These are phyloP conservation scores for Colletotrichum sp. DNA, from an alignment of 2,329 filamentous ascomycete species.

Conservation along the genomic window DNA sequence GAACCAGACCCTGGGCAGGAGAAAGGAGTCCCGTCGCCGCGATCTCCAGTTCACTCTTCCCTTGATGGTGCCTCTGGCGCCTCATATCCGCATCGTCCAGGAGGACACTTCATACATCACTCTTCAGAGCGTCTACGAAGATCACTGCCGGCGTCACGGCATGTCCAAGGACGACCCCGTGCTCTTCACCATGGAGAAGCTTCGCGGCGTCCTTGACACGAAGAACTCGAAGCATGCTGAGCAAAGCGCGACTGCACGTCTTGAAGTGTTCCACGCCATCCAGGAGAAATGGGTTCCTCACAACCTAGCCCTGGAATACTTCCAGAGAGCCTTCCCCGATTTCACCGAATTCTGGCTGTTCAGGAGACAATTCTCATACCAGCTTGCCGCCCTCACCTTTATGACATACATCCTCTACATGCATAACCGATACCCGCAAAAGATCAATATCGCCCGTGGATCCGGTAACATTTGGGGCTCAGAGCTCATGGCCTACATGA, in stretches of 20 bases:
- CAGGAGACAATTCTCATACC: constrained; percentile 95
- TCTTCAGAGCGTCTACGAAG: constrained; percentile 93
- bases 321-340: constrained; percentile 84
- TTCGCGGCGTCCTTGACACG: constrained; percentile 75
- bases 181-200: constrained; percentile 93
- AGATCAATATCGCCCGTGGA: constrained; percentile 86
- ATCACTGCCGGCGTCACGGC: constrained; percentile 86
- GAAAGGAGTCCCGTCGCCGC: constrained; percentile 92
- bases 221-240: constrained; percentile 70
- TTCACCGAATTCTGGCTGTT: constrained; percentile 98
- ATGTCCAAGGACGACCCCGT: constrained; percentile 96
- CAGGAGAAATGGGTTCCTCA: constrained; percentile 92
- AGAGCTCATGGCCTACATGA: constrained; percentile 91
- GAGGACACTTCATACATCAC: constrained; percentile 95
- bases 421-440: constrained; percentile 93
- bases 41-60: constrained; percentile 97
- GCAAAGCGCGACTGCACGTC: constrained; percentile 72
- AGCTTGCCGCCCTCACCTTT: constrained; percentile 92
- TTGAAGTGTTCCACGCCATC: constrained; percentile 94
- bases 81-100: constrained; percentile 92
- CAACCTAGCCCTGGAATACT: constrained; percentile 84
- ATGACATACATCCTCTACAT: constrained; percentile 99
- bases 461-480: constrained; percentile 96
- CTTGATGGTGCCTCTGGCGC: constrained; percentile 92
- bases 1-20: constrained; percentile 88